Evolutionary conservation across 1,139 yeast genomes (phyloP).

Genomic region (Geotrichum australiense): DNA sequence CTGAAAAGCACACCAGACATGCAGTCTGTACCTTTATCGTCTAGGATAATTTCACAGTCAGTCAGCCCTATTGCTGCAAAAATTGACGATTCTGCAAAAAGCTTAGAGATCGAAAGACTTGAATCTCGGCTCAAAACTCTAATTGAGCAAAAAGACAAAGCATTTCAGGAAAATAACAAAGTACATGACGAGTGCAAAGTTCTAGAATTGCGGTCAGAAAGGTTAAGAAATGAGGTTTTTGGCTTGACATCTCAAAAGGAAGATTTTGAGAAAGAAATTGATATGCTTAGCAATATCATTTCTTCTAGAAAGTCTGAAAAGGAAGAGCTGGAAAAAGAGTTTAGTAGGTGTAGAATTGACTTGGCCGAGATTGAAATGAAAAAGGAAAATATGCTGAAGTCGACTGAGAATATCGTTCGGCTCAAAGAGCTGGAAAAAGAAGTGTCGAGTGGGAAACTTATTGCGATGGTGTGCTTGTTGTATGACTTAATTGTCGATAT

Average conservation of each 20-base stretch:
- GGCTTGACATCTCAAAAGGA: constrained; percentile 1
- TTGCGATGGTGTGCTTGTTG: constrained; percentile 4
- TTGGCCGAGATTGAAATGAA: constrained; percentile 3
- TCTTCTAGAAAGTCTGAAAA: not conserved
- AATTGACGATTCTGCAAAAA: not conserved
- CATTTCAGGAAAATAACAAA: constrained; percentile 2
- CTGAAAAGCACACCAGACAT: not conserved
- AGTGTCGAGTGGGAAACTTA: constrained; percentile 1
- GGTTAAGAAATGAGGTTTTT: not conserved
- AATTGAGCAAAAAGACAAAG: constrained; percentile 4
- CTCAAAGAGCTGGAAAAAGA: constrained; percentile 2
- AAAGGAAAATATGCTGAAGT: not conserved
- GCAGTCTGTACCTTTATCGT: not conserved
- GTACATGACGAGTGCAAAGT: constrained; percentile 1
- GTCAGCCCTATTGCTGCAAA: too few relatives aligned
- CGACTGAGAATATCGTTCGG: not conserved
- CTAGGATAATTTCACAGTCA: too few relatives aligned
- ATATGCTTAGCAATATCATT: not conserved
- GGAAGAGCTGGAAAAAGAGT: not conserved
- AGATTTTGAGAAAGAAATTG: constrained; percentile 1
- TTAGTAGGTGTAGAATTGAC: not conserved
- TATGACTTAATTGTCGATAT: constrained; percentile 3
- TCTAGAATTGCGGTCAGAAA: constrained; percentile 1
- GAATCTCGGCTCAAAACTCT: constrained; percentile 1
- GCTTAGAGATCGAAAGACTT: not conserved